phyloP scores from a whole-genome alignment of 179 eudicot species.

The Vitellaria paradoxa region DNA sequence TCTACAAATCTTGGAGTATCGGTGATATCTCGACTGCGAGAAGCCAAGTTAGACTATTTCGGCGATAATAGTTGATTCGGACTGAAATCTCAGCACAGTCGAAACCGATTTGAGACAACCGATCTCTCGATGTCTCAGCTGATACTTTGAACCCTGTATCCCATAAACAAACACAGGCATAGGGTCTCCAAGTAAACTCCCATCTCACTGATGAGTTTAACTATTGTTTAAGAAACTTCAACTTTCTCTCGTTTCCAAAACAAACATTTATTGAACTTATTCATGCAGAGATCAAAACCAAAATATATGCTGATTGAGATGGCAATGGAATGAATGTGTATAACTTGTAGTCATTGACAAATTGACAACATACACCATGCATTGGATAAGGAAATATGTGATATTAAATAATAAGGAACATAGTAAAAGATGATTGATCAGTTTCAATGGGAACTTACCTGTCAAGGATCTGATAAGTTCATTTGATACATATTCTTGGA shows the following conservation, averaged over 20 bases:
- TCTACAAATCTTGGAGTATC: no score
- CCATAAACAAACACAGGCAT: no score
- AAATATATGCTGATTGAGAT: background rate
- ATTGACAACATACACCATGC: background rate
- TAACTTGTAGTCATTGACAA: background rate
- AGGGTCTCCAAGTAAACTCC: slow-evolving; percentile 1
- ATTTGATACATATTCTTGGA: slow-evolving; percentile 68
- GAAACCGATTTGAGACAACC: no score
- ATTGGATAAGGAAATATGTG: no score
- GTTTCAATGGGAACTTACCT: slow-evolving; percentile 31
- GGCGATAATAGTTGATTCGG: no score
- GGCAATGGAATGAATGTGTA: background rate
- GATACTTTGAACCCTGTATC: no score
- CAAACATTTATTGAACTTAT: background rate
- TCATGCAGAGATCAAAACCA: background rate
- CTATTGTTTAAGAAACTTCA: background rate
- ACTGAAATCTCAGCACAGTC: no score
- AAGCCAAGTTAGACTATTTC: no score
- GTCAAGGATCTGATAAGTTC: slow-evolving; percentile 72
- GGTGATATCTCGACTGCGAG: no score
- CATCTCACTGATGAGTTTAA: background rate
- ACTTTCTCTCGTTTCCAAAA: background rate
- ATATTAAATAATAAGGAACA: background rate
- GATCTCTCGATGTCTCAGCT: no score
- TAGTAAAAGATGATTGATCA: background rate